These are phyloP conservation scores for Cryptomeria japonica DNA, from an alignment of 75 land plant species.

Conservation along the genomic window DNA sequence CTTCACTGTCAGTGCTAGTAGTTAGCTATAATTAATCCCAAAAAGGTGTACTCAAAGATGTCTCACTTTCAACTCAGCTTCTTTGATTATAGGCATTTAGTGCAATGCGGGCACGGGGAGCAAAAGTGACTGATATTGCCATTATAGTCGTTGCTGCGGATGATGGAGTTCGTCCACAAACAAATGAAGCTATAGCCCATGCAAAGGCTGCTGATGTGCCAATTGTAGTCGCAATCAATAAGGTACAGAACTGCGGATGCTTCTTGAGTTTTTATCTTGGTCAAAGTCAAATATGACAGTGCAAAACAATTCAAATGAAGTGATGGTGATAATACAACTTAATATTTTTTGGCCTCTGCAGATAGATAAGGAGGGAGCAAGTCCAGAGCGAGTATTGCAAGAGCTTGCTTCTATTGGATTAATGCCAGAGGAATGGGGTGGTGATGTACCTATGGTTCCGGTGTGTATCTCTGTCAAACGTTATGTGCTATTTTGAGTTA, in stretches of 20 bases:
- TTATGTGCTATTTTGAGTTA: background rate
- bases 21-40: background rate
- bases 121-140: slow-evolving; percentile 95
- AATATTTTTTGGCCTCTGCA: slow-evolving; percentile 25
- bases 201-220: slow-evolving; percentile 98
- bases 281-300: background rate
- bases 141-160: slow-evolving; percentile 99
- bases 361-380: slow-evolving; percentile 99
- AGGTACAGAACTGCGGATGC: slow-evolving; percentile 46
- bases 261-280: slow-evolving; percentile 4
- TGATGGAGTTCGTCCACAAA: slow-evolving; percentile 99
- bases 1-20: background rate
- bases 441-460: slow-evolving; percentile 92
- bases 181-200: slow-evolving; percentile 98
- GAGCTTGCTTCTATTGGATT: slow-evolving; percentile 92
- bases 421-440: slow-evolving; percentile 99
- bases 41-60: background rate
- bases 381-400: slow-evolving; percentile 87
- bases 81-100: slow-evolving; percentile 79
- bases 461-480: slow-evolving; percentile 25
- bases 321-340: slow-evolving; percentile 1
- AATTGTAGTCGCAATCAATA: slow-evolving; percentile 94
- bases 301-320: slow-evolving; percentile 1
- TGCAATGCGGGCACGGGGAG: slow-evolving; percentile 99
- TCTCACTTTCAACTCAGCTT: slow-evolving; percentile 5